Evolutionary conservation across 1,284 basidiomycete genomes (phyloP), one percentile per base, ranked within the genome.

Genomic region (Psilocybe mexicana): DNA sequence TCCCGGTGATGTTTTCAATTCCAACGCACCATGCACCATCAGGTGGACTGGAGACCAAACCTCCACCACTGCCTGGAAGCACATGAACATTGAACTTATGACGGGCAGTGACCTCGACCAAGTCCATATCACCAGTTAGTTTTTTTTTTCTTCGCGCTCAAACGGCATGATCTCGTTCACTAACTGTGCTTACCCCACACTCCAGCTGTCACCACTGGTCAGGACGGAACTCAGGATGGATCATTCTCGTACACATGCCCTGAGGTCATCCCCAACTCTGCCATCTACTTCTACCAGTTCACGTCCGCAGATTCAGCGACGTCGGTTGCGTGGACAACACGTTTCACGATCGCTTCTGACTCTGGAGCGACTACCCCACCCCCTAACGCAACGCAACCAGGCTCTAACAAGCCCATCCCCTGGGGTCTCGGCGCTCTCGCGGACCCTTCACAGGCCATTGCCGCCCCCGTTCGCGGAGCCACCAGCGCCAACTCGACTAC

Each of bases 221-320:
- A 73, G 49, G 80, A 82, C 59, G 80, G 80, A 6, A 86, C 79
- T 7, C 70, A 82, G n/a, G 81, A 85, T 57, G 91, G 87, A 12
- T 72, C 72, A 3, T 87, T 80, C 69, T 70, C 72, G 35, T 92
- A 80, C 68, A 69, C 80, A n/a, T 94, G 92, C 71, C 93, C 91
- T 6, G 69, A 76, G 58, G 91, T 94, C 24, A 75, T 74, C n/a
- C 84, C 86, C 40, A 79, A 88, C 70, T 79, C 90, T 2, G 71
- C 84, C 28, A 86, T 93, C 63, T 93, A 92, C 74, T 93, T 93
- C 77, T 92, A 90, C 72, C 88, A 90, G 68, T 92, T 87, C 76
- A 78, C 81, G 12, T 71, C 81, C 2, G 71, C 79, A 0, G 65
- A 63, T 3, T 68, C 79, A 0, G 2, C 18, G 18, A 18, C 68